These are phyloP conservation scores for Clohesyomyces aquaticus DNA, from an alignment of 495 filamentous ascomycete genomes.

Conservation along the genomic window DNA sequence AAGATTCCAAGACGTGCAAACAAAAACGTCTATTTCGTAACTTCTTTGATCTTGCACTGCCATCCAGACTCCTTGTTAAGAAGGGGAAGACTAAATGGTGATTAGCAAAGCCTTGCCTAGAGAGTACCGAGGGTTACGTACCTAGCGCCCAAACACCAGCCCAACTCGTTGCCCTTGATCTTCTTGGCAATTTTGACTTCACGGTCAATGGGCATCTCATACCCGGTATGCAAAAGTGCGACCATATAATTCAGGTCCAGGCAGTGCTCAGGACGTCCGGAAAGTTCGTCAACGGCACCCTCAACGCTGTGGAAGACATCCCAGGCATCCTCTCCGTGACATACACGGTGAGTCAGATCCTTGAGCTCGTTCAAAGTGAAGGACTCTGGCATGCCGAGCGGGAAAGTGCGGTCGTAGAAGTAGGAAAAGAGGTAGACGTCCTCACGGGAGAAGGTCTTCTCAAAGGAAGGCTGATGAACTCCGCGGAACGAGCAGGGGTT, in stretches of 20 bases:
- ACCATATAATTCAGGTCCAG: constrained; percentile 96
- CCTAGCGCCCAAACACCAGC: constrained; percentile 98
- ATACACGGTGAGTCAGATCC: constrained; percentile 81
- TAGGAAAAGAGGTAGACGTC: constrained; percentile 97
- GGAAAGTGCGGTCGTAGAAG: constrained; percentile 91
- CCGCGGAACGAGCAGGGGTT: constrained; percentile 97
- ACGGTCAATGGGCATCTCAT: constrained; percentile 94
- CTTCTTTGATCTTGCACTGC: constrained; percentile 72
- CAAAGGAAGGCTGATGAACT: constrained; percentile 88
- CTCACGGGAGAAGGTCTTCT: constrained; percentile 88
- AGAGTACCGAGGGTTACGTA: constrained; percentile 50
- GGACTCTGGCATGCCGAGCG: constrained; percentile 92
- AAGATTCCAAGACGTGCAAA: not conserved
- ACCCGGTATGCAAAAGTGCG: constrained; percentile 88
- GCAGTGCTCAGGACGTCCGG: constrained; percentile 83
- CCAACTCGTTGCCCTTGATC: constrained; percentile 94
- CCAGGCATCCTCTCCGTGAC: constrained; percentile 77
- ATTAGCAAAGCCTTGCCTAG: constrained; percentile 2
- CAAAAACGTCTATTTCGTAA: constrained; percentile 41
- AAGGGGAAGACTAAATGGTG: constrained; percentile 64
- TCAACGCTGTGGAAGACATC: constrained; percentile 72
- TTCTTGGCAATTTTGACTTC: constrained; percentile 99
- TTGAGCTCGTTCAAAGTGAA: constrained; percentile 88
- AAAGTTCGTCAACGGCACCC: constrained; percentile 73
- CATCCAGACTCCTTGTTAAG: constrained; percentile 74